Conservation (phyloP, 2,329 filamentous ascomycete species). For the Colletotrichum viniferum region DNA sequence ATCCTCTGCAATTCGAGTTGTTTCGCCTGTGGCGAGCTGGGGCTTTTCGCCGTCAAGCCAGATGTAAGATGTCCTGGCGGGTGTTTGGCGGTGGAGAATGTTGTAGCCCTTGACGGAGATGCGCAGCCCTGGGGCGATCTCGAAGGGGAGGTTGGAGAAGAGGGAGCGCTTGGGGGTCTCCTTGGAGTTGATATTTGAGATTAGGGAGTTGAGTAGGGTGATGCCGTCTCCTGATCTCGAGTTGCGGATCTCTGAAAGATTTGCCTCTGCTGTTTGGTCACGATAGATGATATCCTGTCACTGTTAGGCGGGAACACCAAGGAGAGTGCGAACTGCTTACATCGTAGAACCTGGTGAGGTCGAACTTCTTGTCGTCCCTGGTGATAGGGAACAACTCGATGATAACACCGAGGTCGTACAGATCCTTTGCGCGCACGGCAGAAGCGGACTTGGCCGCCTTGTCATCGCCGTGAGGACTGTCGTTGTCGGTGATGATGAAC, state of each 20-base stretch:
- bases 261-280: conserved; percentile 72
- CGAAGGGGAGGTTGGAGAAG: conserved; percentile 86
- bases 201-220: conserved; percentile 76
- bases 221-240: conserved; percentile 77
- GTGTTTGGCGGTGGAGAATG: conserved; percentile 81
- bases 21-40: conserved; percentile 78
- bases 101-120: conserved; percentile 96
- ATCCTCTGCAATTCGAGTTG: conserved; percentile 77
- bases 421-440: conserved; percentile 86
- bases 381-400: conserved; percentile 95
- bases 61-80: conserved; percentile 83
- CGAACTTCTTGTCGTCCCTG: conserved; percentile 71
- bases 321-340: conserved; percentile 50
- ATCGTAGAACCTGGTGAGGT: conserved; percentile 88
- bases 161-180: conserved; percentile 83
- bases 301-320: background rate
- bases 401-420: conserved; percentile 90
- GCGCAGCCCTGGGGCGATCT: conserved; percentile 81
- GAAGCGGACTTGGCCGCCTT: conserved; percentile 78
- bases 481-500: conserved; percentile 96
- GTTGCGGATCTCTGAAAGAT: conserved; percentile 56
- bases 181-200: conserved; percentile 90
- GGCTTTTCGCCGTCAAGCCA: conserved; percentile 86
- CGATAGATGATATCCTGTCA: conserved; percentile 87
- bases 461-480: conserved; percentile 78